Evolutionary conservation across 2,329 filamentous ascomycete species (phyloP).

Genomic region (Parastagonospora avenae): DNA sequence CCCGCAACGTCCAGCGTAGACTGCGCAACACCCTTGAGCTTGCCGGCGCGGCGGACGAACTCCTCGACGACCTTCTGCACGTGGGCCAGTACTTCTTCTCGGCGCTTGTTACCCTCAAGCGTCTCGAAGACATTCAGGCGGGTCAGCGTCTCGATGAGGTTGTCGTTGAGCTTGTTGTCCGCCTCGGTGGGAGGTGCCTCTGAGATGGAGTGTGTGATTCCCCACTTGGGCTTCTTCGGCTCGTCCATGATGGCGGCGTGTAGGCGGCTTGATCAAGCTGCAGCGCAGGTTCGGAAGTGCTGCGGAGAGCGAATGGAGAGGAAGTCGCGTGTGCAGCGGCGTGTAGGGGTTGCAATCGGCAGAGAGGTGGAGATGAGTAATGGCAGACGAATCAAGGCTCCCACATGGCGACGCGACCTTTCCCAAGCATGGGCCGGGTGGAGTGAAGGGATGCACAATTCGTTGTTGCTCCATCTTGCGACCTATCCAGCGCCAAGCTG

Average conservation of each 20-base stretch:
- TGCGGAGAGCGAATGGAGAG: conserved; percentile 21
- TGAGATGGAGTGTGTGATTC: conserved; percentile 86
- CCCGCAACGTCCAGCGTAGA: conserved; percentile 81
- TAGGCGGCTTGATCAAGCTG: conserved; percentile 6
- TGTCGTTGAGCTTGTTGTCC: conserved; percentile 77
- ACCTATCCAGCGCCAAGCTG: conserved; percentile 20
- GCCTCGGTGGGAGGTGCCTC: conserved; percentile 73
- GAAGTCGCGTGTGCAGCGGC: conserved; percentile 20
- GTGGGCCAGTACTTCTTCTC: conserved; percentile 73
- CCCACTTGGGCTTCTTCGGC: conserved; percentile 55
- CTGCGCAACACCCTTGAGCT: conserved; percentile 73
- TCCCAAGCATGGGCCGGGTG: conserved; percentile 9
- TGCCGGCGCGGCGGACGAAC: conserved; percentile 83
- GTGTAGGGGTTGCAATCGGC: conserved; percentile 13
- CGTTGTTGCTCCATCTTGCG: conserved; percentile 19
- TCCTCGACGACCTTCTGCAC: conserved; percentile 82
- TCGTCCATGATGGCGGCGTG: conserved; percentile 36
- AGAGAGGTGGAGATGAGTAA: conserved; percentile 11
- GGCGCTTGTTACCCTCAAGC: conserved; percentile 73
- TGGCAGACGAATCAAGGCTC: conserved; percentile 23
- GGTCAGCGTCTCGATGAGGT: conserved; percentile 82
- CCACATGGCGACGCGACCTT: conserved; percentile 39
- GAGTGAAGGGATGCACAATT: conserved; percentile 20
- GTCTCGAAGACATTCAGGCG: conserved; percentile 91
- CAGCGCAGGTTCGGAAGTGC: conserved; percentile 25